These are phyloP conservation scores for Trichocladium antarcticum DNA, from an alignment of 495 filamentous ascomycete species.

Conservation along the genomic window DNA sequence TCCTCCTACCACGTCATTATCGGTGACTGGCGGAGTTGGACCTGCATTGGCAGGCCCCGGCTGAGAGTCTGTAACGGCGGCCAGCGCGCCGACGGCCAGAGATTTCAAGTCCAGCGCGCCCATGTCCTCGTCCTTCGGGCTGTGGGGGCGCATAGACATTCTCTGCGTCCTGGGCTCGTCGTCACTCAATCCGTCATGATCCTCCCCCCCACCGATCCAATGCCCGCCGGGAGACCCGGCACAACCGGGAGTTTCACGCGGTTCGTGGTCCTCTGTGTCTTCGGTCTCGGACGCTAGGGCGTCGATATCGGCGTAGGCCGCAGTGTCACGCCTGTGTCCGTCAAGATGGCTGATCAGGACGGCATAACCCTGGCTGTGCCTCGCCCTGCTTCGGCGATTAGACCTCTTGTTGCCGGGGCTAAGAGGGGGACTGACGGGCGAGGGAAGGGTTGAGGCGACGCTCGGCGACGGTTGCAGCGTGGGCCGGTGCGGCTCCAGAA, in stretches of 20 bases:
- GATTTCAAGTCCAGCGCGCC: conserved; percentile 32
- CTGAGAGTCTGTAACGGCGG: conserved; percentile 19
- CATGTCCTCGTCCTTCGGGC: conserved; percentile 18
- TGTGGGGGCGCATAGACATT: conserved; percentile 6
- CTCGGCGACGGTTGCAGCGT: conserved; percentile 33
- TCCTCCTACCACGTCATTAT: conserved; percentile 17
- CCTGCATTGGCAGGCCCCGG: conserved; percentile 21
- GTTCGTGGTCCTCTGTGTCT: conserved; percentile 9
- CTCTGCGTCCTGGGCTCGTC: conserved; percentile 9
- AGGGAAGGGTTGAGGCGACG: conserved; percentile 21
- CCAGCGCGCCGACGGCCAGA: conserved; percentile 32
- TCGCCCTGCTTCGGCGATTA: conserved; percentile 34
- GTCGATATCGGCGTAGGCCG: conserved; percentile 31
- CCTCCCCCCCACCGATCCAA: neutral
- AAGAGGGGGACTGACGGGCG: conserved; percentile 31
- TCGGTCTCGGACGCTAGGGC: conserved; percentile 27
- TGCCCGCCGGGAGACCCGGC: conserved; percentile 5
- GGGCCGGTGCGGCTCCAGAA: conserved; percentile 30
- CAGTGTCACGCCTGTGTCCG: conserved; percentile 39
- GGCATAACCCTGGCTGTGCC: conserved; percentile 42
- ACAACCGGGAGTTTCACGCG: conserved; percentile 11
- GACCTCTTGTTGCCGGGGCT: conserved; percentile 30
- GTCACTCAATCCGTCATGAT: conserved; percentile 1
- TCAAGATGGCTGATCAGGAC: conserved; percentile 43
- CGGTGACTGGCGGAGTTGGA: conserved; percentile 19